Evolutionary conservation across 306 rosid species (phyloP), one percentile per base, ranked within the genome.

Genomic region (Delonix regia): DNA sequence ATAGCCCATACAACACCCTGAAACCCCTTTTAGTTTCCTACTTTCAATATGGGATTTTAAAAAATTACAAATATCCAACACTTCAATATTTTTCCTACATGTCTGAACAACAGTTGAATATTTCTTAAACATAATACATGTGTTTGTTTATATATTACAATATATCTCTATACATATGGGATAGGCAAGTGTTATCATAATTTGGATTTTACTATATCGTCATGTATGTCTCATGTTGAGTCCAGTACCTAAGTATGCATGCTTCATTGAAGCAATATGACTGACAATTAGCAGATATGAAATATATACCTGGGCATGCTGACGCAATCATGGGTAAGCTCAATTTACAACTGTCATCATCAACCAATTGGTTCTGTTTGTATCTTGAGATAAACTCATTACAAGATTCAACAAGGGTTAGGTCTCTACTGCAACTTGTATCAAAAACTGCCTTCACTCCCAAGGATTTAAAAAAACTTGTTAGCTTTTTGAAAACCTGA

Each of bases 231-330:
- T 27, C 64, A 22, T 66, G 51, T 61, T 34, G 7, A 67, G 75
- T 62, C 55, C 33, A 24, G 53, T 72, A 42, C 71, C 45, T 28
- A 66, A 76, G 55, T 71, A 33, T 56, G 69, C 14, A 28, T 48
- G 63, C 56, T 73, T 77, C 60, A 49, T 13, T 38, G 25, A 55
- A 25, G 72, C 27, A 25, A 80, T 55, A 55, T 34, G 69, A 38
- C 59, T 56, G 63, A 64, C 69, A 48, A 60, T 79, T 52, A 27
- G 71, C n/a, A 59, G 77, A 60, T 45, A 45, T 80, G 28, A 77
- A 25, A 71, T 49, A 10, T 30, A 84, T 89, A 95, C 98, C 99
- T 87, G 99, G 99, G 87, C 99, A 95, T 38, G 99, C 97, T n/a
- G 99, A 95, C 11, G 99, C 86, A 70, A 95, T 89, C 96, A 95